Evolutionary conservation across 2,329 filamentous ascomycete species (phyloP), one percentile per base, ranked within the genome.

Genomic region (Aspergillus japonicus): DNA sequence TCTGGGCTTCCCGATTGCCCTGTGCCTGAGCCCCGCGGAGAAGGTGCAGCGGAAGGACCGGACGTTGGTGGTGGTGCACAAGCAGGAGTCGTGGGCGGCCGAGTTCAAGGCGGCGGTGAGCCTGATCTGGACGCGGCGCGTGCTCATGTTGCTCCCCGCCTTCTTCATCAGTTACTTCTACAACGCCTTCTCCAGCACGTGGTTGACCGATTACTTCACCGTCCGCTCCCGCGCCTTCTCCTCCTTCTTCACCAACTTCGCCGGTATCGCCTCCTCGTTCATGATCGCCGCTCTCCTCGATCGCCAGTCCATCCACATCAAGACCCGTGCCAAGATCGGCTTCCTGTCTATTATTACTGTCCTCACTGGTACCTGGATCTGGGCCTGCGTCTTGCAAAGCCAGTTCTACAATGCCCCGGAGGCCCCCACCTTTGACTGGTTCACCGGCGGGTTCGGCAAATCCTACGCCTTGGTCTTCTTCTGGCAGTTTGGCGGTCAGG

Each of bases 151-250:
- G 1, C 58, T 71, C 4, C 69, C 69, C 0, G 57, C 68, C 2
- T 70, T 71, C 60, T 71, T 71, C 62, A 70, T 70, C 63, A 71
- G 69, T 49, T 70, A 70, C 58, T 71, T 71, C 63, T 71, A 69
- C 61, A 70, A 71, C 55, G 69, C 65, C 33, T 71, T 71, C 63
- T 54, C 64, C 23, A 68, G 66, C 56, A 71, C 69, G 1, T 71
- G 59, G 59, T n/a, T 61, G 35, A 61, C 59, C 5, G 51, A 14
- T 21, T 61, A 61, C 51, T 61, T 61, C 31, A 61, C 59, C 8
- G 59, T 61, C 7, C 59, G 59, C 10, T 47, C 59, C 1, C 59
- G 59, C 26, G 59, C 59, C 1, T 61, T 61, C 55, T 58, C 55
- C 1, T 58, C 59, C 5, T 61, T 61, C 47, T 55, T 61, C 55